phyloP scores from a whole-genome alignment of 257 asterid species.

The Ballota nigra region DNA sequence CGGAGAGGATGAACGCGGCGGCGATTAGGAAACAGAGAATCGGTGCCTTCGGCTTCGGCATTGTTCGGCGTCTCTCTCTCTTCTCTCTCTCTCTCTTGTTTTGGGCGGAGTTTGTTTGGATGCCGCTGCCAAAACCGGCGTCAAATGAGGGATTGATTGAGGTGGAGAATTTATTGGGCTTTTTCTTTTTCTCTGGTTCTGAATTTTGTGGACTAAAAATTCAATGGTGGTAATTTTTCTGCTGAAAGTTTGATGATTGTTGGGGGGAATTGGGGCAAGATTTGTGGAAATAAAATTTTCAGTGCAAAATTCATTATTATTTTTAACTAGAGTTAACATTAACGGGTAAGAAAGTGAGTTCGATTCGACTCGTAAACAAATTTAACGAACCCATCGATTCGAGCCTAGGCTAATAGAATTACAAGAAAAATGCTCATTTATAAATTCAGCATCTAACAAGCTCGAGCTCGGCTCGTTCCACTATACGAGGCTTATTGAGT shows the following conservation, averaged over 20 bases:
- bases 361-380: no score
- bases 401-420: no score
- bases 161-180: background rate
- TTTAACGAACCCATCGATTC: no score
- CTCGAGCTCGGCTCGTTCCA: no score
- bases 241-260: background rate
- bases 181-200: background rate
- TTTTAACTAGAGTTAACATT: no score
- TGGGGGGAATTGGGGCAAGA: background rate
- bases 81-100: background rate
- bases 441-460: no score
- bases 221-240: background rate
- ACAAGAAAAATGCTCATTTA: no score
- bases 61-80: background rate
- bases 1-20: constrained; percentile 17
- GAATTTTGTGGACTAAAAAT: background rate
- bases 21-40: constrained; percentile 15
- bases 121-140: constrained; percentile 13
- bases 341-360: no score
- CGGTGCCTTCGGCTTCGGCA: constrained; percentile 19
- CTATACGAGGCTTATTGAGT: no score
- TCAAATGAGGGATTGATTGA: background rate
- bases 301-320: no score
- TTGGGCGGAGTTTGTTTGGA: background rate
- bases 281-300: background rate